These are phyloP conservation scores for Discostella pseudostelligera DNA, from an alignment of 108 stramenopile genomes.

Conservation along the genomic window DNA sequence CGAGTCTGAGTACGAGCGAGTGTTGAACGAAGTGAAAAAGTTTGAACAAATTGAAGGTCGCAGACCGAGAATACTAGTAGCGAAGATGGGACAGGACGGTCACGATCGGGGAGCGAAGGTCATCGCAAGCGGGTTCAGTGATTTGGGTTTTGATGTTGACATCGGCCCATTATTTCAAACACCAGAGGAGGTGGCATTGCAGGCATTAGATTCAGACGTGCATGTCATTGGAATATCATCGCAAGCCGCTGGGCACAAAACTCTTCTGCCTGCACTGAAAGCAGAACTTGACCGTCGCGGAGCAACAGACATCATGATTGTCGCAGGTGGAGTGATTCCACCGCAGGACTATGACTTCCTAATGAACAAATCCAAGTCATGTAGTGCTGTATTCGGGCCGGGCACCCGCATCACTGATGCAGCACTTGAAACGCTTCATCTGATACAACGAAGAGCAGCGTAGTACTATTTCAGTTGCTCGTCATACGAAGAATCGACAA, in stretches of 20 bases:
- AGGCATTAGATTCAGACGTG: slow-evolving; percentile 96
- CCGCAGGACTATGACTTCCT: slow-evolving; percentile 92
- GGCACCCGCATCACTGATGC: slow-evolving; percentile 94
- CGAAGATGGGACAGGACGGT: slow-evolving; percentile 99
- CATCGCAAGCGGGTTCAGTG: slow-evolving; percentile 95
- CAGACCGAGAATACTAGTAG: slow-evolving; percentile 95
- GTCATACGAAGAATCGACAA: no score
- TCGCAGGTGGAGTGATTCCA: slow-evolving; percentile 97
- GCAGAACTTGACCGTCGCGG: slow-evolving; percentile 79
- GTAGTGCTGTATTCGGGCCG: slow-evolving; percentile 93
- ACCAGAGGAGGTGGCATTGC: slow-evolving; percentile 92
- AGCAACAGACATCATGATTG: slow-evolving; percentile 86
- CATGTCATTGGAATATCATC: slow-evolving; percentile 96
- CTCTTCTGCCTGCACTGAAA: slow-evolving; percentile 91
- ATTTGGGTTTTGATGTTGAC: slow-evolving; percentile 97
- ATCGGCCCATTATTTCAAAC: slow-evolving; percentile 97
- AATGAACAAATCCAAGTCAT: slow-evolving; percentile 77
- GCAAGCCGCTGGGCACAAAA: slow-evolving; percentile 97
- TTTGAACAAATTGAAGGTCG: slow-evolving; percentile 92
- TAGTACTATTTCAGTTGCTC: no score
- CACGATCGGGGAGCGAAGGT: slow-evolving; percentile 99
- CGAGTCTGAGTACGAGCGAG: slow-evolving; percentile 74
- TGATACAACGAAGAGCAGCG: slow-evolving; percentile 51
- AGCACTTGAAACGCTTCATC: slow-evolving; percentile 70
- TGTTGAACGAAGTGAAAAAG: slow-evolving; percentile 75